phyloP scores from a whole-genome alignment of 23 red algal species.

The Cyanidioschyzon merolae region DNA sequence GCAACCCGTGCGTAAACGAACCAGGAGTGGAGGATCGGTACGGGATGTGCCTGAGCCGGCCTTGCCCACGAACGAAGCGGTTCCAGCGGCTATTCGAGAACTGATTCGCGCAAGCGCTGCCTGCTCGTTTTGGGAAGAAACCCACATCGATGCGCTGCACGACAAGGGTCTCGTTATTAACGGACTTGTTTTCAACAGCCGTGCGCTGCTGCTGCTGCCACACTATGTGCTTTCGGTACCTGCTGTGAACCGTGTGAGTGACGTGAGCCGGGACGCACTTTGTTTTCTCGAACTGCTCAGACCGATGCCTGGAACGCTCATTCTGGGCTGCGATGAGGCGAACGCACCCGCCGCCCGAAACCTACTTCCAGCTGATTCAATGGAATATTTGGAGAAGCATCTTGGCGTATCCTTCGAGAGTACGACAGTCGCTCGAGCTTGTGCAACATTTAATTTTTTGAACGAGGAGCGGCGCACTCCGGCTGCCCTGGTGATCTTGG shows the following conservation, averaged over 20 bases:
- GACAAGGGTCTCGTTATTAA: background rate
- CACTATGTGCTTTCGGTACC: background rate
- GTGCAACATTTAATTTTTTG: slow-evolving; percentile 13
- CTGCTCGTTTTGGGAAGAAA: background rate
- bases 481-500: background rate
- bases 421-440: background rate
- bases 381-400: background rate
- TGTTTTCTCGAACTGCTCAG: background rate
- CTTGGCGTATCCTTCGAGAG: background rate
- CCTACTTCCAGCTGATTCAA: background rate
- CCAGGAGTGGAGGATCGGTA: too few species aligned
- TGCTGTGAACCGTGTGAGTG: background rate
- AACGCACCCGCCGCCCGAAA: background rate
- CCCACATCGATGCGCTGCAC: background rate
- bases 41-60: too few species aligned
- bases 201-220: slow-evolving; percentile 6
- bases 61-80: too few species aligned
- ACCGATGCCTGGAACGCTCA: background rate
- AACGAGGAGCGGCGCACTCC: slow-evolving; percentile 2
- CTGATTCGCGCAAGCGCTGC: background rate
- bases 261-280: background rate
- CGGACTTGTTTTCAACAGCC: background rate
- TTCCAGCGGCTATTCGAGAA: background rate
- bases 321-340: background rate
- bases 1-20: too few species aligned